phyloP scores from a whole-genome alignment of 345 rosid genomes.

The Eucalyptus leucophloia region DNA sequence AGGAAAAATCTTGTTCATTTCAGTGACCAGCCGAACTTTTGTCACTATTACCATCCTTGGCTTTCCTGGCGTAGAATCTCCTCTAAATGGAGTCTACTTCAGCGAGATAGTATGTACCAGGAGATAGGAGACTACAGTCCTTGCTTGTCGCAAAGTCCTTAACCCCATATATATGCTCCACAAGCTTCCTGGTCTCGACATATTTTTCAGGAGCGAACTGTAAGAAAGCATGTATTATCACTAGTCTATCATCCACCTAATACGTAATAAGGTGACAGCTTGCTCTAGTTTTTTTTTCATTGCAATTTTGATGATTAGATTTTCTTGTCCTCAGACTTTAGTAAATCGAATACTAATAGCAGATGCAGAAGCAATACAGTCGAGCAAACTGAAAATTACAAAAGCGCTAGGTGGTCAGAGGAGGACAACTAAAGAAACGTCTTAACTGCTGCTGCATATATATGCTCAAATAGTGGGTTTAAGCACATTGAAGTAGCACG shows the following conservation, averaged over 20 bases:
- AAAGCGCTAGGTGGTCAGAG: not conserved
- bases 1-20: not conserved
- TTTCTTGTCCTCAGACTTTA: not conserved
- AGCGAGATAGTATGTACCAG: constrained; percentile 86
- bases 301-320: not conserved
- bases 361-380: not conserved
- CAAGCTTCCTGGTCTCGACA: constrained; percentile 70
- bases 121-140: constrained; percentile 71
- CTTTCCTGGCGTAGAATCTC: constrained; percentile 72
- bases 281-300: not conserved
- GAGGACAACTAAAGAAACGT: not conserved
- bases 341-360: not conserved
- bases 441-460: not conserved
- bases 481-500: not conserved
- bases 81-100: constrained; percentile 89
- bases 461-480: not conserved
- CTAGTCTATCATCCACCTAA: not conserved
- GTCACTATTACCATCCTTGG: not conserved
- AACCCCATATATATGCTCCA: constrained; percentile 95
- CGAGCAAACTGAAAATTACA: not conserved
- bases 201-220: constrained; percentile 80
- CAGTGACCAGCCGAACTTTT: not conserved
- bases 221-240: not conserved
- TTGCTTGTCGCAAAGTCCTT: constrained; percentile 84
- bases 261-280: not conserved